Base-by-base conservation (phyloP, 345 rosid species). In the Gossypium australe region DNA sequence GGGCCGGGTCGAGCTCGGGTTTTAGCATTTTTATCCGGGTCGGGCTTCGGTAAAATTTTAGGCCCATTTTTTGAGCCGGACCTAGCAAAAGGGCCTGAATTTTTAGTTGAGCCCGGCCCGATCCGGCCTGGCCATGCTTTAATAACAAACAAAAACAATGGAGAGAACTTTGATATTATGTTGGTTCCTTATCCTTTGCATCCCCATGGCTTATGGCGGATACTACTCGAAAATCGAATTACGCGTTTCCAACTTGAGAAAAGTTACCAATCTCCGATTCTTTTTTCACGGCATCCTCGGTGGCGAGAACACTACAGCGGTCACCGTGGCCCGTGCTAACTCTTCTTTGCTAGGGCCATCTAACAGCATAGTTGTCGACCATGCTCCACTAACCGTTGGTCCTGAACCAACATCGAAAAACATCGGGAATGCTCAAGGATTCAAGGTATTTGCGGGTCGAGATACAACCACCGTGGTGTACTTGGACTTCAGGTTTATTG, bases 341-440 rank as follows among this genome's bases (percentile, higher is more conserved):
- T 53, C 74, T 34, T 11, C 38, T 24, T 63, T 56, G 0, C 17
- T n/a, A 2, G 18, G 20, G 11, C 74, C 69, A 2, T 70, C 77
- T 2, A 22, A 57, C 29, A 57, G 29, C 62, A 27, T 80, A 3
- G 79, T 62, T 8, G 86, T 74, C n/a, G 1, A 76, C 2, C 77
- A 78, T 6, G 82, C 75, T 18, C 77, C 80, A 5, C 78, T 84
- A 3, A 76, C 78, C 10, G 61, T 41, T 13, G 84, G 81, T 3
- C 78, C 79, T 1, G 81, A 79, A 10, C 71, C 38, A 7, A 79
- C 44, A 3, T 79, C 83, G 3, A 62, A 60, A 34, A 24, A 67
- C 68, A 71, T 80, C 10, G 84, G 82, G 1, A 73, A 78, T 13
- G 81, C 78, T 16, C 82, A 68, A 7, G 84, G 84, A 25, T 49